Percentiles rank a stretch among this genome's conserved stretches.
These are phyloP conservation scores for Citrus reticulata DNA, from an alignment of 345 rosid species.

Conservation along the genomic window DNA sequence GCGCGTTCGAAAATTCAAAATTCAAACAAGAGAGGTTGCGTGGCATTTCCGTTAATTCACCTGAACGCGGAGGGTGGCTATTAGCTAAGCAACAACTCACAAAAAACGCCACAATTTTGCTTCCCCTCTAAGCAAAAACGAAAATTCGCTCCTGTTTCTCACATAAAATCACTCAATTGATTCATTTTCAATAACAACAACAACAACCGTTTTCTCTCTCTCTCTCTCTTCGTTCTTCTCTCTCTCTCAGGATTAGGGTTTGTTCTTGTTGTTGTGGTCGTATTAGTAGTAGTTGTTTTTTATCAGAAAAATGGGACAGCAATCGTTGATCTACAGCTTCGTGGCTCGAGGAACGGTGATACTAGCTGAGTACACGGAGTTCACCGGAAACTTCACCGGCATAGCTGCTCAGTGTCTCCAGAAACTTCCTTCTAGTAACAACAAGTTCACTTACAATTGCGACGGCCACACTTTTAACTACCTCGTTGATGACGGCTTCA, in stretches of 20 bases:
- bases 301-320: conserved; percentile 44
- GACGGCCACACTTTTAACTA: conserved; percentile 64
- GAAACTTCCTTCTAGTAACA: conserved; percentile 52
- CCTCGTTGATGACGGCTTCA: conserved; percentile 55
- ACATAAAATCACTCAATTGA: not conserved
- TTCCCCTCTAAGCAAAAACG: conserved; percentile 23
- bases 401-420: conserved; percentile 65
- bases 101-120: conserved; percentile 9
- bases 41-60: conserved; percentile 34
- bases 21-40: conserved; percentile 11
- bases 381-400: conserved; percentile 56
- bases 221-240: not conserved
- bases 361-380: conserved; percentile 52
- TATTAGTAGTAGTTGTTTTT: not conserved
- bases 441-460: conserved; percentile 67
- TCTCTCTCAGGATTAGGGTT: conserved; percentile 6
- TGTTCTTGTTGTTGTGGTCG: not conserved
- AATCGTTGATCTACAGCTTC: conserved; percentile 61
- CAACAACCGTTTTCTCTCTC: not conserved
- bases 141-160: not conserved
- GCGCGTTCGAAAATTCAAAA: conserved; percentile 5
- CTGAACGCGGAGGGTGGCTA: conserved; percentile 18
- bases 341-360: conserved; percentile 54
- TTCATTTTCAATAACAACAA: not conserved
- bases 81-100: not conserved